These are phyloP conservation scores for Euphrasia arctica DNA, from an alignment of 305 asterid species.

Conservation along the genomic window DNA sequence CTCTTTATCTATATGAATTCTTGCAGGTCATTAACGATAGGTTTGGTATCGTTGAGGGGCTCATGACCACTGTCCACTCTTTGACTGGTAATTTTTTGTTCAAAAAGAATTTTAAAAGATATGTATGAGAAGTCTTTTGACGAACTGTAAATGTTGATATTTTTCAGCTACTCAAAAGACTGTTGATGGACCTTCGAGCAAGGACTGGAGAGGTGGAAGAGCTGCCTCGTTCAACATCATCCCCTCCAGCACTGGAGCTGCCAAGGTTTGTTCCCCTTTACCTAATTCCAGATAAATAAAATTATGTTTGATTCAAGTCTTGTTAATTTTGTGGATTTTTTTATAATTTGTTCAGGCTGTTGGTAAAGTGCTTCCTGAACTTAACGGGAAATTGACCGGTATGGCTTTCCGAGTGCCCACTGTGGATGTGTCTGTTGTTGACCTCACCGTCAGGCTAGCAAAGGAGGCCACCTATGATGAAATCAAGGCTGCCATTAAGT, in stretches of 20 bases:
- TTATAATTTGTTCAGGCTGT: constrained; percentile 35
- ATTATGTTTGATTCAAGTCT: background rate
- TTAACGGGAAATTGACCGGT: constrained; percentile 46
- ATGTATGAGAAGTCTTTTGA: background rate
- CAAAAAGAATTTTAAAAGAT: background rate
- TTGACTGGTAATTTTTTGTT: constrained; percentile 39
- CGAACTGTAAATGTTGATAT: background rate
- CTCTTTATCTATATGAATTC: background rate
- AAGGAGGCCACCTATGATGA: constrained; percentile 49
- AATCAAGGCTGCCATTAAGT: constrained; percentile 51
- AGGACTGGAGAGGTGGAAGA: constrained; percentile 66
- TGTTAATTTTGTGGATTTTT: background rate
- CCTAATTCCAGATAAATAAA: background rate
- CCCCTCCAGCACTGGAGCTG: constrained; percentile 65
- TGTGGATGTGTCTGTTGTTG: constrained; percentile 51
- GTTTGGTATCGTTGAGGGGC: constrained; percentile 57
- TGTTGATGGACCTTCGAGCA: constrained; percentile 55
- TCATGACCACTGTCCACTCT: constrained; percentile 56
- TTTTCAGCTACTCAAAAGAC: constrained; percentile 49
- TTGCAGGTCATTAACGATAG: constrained; percentile 47
- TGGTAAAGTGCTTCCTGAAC: constrained; percentile 53
- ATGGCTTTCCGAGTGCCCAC: constrained; percentile 61
- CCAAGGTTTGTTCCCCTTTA: constrained; percentile 35
- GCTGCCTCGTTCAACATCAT: constrained; percentile 57
- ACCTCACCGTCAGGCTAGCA: constrained; percentile 45